These are phyloP conservation scores for Vitis rupestris DNA, from an alignment of 164 flowering plant species.

Conservation along the genomic window DNA sequence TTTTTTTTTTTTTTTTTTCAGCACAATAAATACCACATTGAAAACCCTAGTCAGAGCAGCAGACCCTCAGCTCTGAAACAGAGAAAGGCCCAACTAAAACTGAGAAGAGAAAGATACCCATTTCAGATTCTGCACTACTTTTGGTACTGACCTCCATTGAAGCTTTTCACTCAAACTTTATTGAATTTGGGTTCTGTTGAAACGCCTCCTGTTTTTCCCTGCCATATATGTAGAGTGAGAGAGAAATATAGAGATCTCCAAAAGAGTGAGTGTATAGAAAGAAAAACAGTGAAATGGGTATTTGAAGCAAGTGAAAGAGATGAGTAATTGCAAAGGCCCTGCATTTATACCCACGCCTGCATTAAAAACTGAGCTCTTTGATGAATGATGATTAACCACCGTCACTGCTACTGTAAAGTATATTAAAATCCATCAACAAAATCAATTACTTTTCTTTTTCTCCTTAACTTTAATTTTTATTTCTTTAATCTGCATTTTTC, in stretches of 20 bases:
- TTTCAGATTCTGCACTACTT: constrained; percentile 65
- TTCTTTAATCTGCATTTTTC: constrained; percentile 10
- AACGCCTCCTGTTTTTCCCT: constrained; percentile 15
- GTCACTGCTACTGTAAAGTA: constrained; percentile 58
- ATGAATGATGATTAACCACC: constrained; percentile 80
- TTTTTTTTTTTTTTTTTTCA: constrained; percentile 18
- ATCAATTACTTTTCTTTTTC: constrained; percentile 1
- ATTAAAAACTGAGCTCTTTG: constrained; percentile 69
- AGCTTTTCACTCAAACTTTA: constrained; percentile 36
- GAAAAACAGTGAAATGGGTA: constrained; percentile 11
- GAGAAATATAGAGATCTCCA: constrained; percentile 4
- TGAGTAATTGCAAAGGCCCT: constrained; percentile 41
- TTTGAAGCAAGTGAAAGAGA: constrained; percentile 21
- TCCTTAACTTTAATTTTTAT: not conserved
- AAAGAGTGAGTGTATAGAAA: constrained; percentile 2
- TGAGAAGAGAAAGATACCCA: constrained; percentile 55
- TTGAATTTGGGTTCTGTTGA: constrained; percentile 36
- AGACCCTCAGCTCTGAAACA: constrained; percentile 26
- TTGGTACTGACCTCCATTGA: constrained; percentile 45
- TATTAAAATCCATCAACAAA: not conserved
- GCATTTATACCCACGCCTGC: constrained; percentile 91
- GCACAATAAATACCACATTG: constrained; percentile 34
- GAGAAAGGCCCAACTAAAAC: constrained; percentile 43
- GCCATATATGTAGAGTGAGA: not conserved
- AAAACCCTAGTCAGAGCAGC: constrained; percentile 54